Evolutionary conservation across 2,329 filamentous ascomycete genomes (phyloP).

Genomic region (Hypocreales sp.): DNA sequence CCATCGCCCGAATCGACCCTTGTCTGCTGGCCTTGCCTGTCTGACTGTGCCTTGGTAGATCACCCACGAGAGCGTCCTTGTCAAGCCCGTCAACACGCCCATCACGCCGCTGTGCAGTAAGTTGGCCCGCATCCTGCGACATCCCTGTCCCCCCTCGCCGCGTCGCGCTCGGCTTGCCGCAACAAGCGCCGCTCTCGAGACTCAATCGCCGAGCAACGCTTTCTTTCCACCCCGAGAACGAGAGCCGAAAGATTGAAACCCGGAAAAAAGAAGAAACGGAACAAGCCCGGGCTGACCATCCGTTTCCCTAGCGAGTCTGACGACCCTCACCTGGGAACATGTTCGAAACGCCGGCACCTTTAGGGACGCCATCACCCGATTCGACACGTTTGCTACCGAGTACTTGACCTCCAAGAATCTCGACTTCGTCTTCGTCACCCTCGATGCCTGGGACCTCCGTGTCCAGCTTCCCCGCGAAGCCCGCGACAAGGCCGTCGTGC

Average conservation of each 20-base stretch:
- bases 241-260: too few species aligned
- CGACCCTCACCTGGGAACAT: slow-evolving; percentile 97
- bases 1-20: slow-evolving; percentile 1
- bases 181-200: too few species aligned
- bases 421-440: slow-evolving; percentile 95
- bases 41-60: slow-evolving; percentile 38
- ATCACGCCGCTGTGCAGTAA: slow-evolving; percentile 98
- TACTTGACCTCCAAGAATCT: slow-evolving; percentile 81
- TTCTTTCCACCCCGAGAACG: too few species aligned
- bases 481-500: slow-evolving; percentile 92
- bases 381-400: slow-evolving; percentile 86
- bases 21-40: background rate
- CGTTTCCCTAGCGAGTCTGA: slow-evolving; percentile 62
- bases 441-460: slow-evolving; percentile 96
- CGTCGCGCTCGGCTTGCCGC: slow-evolving; percentile 1
- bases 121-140: too few species aligned
- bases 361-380: slow-evolving; percentile 88
- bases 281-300: slow-evolving; percentile 4
- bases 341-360: slow-evolving; percentile 95
- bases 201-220: too few species aligned
- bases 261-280: too few species aligned
- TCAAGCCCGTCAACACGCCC: slow-evolving; percentile 96
- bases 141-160: slow-evolving; percentile 7
- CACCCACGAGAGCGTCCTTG: slow-evolving; percentile 86
- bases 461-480: slow-evolving; percentile 96